Conservation (phyloP, 768 basidiomycete genomes). For the Macrolepiota fuliginosa region DNA sequence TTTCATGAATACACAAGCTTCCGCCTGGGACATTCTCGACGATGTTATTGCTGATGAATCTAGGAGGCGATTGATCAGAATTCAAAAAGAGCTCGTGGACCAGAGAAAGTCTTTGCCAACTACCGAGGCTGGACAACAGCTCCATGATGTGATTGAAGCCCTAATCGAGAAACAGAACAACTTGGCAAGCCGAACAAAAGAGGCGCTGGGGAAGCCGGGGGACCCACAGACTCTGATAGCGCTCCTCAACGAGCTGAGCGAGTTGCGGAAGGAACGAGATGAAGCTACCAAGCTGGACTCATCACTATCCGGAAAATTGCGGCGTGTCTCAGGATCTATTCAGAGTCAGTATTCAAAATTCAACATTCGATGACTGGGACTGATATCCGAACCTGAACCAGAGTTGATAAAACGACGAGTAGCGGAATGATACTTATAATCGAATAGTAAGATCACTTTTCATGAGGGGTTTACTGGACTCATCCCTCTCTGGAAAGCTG, state of each 20-base stretch:
- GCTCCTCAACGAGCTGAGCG: neutral
- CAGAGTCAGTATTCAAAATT: neutral
- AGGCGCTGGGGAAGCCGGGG: neutral
- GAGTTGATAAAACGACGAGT: neutral
- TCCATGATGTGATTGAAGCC: neutral
- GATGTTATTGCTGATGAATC: neutral
- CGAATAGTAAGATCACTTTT: too few species aligned
- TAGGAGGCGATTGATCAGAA: neutral
- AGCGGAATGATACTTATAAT: too few species aligned
- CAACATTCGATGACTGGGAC: neutral
- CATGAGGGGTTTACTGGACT: too few species aligned
- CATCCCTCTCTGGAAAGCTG: too few species aligned
- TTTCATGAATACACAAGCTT: neutral
- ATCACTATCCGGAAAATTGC: neutral
- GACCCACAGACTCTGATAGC: neutral
- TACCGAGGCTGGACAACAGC: constrained; percentile 8
- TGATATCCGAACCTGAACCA: neutral
- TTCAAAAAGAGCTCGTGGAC: constrained; percentile 13
- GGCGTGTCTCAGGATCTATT: neutral
- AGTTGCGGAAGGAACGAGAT: neutral
- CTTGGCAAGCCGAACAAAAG: neutral
- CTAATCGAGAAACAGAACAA: constrained; percentile 1
- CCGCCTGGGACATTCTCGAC: constrained; percentile 2
- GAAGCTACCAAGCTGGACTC: neutral
- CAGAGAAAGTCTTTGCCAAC: neutral